Percentiles rank a stretch among this genome's conserved stretches.
phyloP scores from a whole-genome alignment of 1,139 yeast genomes.

The Suhomyces panamericanus region DNA sequence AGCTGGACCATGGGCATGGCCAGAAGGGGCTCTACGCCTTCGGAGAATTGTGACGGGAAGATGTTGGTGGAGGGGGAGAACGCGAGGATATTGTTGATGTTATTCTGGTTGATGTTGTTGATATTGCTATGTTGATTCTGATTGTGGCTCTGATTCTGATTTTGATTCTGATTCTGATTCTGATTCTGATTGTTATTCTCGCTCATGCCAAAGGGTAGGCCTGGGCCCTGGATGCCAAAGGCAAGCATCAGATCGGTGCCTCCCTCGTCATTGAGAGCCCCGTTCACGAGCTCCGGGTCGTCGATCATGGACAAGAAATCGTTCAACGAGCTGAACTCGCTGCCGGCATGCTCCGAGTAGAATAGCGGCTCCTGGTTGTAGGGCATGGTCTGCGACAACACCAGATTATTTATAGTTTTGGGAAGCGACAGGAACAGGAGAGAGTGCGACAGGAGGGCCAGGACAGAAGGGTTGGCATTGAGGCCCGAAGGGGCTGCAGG shows the following conservation, averaged over 20 bases:
- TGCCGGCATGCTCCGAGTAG: slow-evolving; percentile 89
- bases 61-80: slow-evolving; percentile 32
- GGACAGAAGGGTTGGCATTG: background rate
- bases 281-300: slow-evolving; percentile 67
- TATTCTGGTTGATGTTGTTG: slow-evolving; percentile 8
- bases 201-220: background rate
- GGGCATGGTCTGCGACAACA: slow-evolving; percentile 45
- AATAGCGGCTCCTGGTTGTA: slow-evolving; percentile 73
- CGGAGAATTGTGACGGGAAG: slow-evolving; percentile 23
- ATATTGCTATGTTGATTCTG: background rate
- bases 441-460: slow-evolving; percentile 8
- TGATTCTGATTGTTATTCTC: no score
- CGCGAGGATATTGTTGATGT: slow-evolving; percentile 28
- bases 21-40: slow-evolving; percentile 12
- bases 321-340: slow-evolving; percentile 86
- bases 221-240: slow-evolving; percentile 3
- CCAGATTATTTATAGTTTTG: slow-evolving; percentile 27
- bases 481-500: no score
- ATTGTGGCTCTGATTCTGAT: background rate
- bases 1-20: slow-evolving; percentile 13
- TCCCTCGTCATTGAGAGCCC: slow-evolving; percentile 44
- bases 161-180: background rate
- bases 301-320: slow-evolving; percentile 90
- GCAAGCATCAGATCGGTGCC: slow-evolving; percentile 28
- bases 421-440: slow-evolving; percentile 8